phyloP scores from a whole-genome alignment of 2,329 filamentous ascomycete genomes.

The Zymoseptoria passerinii region DNA sequence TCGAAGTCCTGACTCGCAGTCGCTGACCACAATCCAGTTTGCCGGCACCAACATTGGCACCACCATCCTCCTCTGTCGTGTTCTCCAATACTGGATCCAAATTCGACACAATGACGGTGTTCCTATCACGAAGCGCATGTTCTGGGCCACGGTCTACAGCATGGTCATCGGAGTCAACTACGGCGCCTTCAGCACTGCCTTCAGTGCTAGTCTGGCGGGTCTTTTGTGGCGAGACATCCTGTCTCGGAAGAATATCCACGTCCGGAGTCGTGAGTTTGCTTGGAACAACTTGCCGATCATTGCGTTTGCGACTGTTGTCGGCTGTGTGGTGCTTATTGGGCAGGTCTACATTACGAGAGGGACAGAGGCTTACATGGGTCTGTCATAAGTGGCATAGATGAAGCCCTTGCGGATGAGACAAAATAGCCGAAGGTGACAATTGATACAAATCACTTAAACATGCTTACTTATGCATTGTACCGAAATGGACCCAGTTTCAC shows the following conservation, averaged over 20 bases:
- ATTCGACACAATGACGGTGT: conserved; percentile 45
- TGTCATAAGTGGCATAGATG: not conserved
- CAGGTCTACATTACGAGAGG: conserved; percentile 54
- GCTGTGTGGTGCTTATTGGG: conserved; percentile 52
- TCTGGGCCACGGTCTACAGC: conserved; percentile 66
- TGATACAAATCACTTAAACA: too few species aligned
- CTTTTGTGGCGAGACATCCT: conserved; percentile 67
- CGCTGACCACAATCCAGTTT: conserved; percentile 44
- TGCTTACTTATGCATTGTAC: too few species aligned
- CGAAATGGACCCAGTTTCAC: too few species aligned
- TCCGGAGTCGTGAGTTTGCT: conserved; percentile 57
- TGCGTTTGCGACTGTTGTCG: conserved; percentile 57
- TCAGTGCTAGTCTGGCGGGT: conserved; percentile 63
- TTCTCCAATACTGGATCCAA: conserved; percentile 59
- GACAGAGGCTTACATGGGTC: conserved; percentile 29
- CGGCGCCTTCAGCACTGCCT: conserved; percentile 63
- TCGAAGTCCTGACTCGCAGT: not conserved
- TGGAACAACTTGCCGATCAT: conserved; percentile 64
- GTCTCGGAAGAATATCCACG: conserved; percentile 57
- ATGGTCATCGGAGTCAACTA: conserved; percentile 71
- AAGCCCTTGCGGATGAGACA: not conserved
- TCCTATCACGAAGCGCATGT: conserved; percentile 55
- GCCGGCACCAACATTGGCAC: conserved; percentile 71
- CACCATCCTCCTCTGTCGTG: conserved; percentile 61
- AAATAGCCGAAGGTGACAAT: too few species aligned